phyloP scores from a whole-genome alignment of 257 asterid genomes.

The Misopates orontium region DNA sequence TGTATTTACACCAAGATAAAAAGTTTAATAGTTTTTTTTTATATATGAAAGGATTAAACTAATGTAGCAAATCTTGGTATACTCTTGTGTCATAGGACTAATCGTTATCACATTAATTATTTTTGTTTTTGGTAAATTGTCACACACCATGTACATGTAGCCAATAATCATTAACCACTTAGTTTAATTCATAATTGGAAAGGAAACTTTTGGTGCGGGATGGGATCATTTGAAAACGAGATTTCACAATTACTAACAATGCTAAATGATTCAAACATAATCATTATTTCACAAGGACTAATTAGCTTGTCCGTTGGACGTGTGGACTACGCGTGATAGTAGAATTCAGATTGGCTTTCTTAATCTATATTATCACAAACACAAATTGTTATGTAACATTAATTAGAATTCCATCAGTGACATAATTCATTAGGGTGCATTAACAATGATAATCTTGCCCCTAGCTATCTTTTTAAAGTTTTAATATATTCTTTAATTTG shows the following conservation, averaged over 20 bases:
- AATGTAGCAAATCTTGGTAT: no score
- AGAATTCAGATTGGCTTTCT: constrained; percentile 18
- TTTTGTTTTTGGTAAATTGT: no score
- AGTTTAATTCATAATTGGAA: no score
- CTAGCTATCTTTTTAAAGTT: not conserved
- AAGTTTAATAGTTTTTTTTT: no score
- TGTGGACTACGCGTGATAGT: constrained; percentile 33
- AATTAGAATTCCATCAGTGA: not conserved
- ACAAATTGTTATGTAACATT: not conserved
- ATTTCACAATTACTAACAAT: constrained; percentile 11
- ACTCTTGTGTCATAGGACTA: no score
- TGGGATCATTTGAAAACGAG: no score
- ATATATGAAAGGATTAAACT: no score
- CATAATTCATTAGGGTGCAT: constrained; percentile 33
- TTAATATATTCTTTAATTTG: constrained; percentile 26
- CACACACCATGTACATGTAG: no score
- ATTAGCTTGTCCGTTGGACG: constrained; percentile 12
- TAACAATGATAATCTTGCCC: constrained; percentile 16
- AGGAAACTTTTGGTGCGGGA: no score
- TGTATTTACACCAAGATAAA: no score
- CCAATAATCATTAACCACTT: no score
- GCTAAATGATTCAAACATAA: constrained; percentile 29
- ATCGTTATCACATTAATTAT: no score
- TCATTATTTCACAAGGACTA: constrained; percentile 20
- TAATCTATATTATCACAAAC: constrained; percentile 16